These are phyloP conservation scores for Rutstroemia sp. DNA, from an alignment of 2,329 filamentous ascomycete genomes.

Conservation along the genomic window DNA sequence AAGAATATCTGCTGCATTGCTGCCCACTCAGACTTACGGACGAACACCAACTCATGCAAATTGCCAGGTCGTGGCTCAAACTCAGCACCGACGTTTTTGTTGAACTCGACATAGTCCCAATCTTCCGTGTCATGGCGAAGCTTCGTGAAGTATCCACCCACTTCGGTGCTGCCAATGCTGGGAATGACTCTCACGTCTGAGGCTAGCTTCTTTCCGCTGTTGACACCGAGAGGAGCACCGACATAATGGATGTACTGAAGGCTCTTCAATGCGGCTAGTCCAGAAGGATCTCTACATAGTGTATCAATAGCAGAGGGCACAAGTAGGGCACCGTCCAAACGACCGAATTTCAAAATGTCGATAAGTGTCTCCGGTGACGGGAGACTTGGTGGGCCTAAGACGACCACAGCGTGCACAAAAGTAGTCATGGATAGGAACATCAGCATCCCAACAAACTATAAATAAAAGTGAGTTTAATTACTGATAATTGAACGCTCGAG, in stretches of 20 bases:
- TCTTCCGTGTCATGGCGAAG: neutral
- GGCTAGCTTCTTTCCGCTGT: neutral
- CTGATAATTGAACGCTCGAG: neutral
- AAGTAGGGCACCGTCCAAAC: neutral
- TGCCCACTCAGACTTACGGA: neutral
- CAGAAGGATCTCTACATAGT: neutral
- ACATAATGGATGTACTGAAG: neutral
- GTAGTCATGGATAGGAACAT: neutral
- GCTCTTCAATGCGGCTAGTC: neutral
- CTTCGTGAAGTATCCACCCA: neutral
- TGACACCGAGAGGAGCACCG: neutral
- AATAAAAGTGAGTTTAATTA: neutral
- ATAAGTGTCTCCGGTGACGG: neutral
- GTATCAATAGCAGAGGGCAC: neutral
- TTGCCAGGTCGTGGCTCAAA: neutral
- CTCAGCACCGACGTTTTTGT: neutral
- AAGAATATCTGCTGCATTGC: neutral
- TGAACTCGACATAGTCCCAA: neutral
- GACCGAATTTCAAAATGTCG: neutral
- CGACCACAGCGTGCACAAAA: neutral
- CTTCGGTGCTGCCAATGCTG: neutral
- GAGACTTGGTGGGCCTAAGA: neutral
- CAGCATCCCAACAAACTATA: neutral
- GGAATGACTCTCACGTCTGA: neutral
- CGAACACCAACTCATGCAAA: neutral